phyloP scores from a whole-genome alignment of 805 yeast species.

The Metschnikowia matae region DNA sequence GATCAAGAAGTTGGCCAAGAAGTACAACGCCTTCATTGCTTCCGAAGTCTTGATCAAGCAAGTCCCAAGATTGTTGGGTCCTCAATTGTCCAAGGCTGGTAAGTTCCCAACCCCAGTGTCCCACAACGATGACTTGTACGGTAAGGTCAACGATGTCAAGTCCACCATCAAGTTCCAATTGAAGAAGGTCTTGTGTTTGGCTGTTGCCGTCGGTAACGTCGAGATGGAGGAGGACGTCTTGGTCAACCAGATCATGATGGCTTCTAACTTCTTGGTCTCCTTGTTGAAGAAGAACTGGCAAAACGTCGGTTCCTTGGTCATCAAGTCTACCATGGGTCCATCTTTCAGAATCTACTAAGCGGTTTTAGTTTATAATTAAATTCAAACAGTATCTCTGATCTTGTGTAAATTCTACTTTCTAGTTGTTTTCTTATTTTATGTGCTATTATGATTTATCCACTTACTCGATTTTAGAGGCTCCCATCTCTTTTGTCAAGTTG shows the following conservation, averaged over 20 bases:
- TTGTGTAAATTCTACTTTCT: background rate
- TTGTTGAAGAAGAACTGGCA: constrained; percentile 99
- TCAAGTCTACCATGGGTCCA: constrained; percentile 99
- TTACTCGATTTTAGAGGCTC: constrained; percentile 4
- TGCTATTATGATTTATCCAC: background rate
- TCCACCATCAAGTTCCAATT: constrained; percentile 99
- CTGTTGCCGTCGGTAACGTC: constrained; percentile 99
- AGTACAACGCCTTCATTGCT: constrained; percentile 99
- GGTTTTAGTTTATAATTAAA: background rate
- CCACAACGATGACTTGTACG: constrained; percentile 96
- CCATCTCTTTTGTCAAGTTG: constrained; percentile 6
- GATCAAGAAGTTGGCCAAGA: constrained; percentile 99
- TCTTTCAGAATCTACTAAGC: constrained; percentile 97
- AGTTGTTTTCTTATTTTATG: background rate
- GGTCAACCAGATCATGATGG: constrained; percentile 97
- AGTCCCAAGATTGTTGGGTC: constrained; percentile 99
- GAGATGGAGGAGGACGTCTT: constrained; percentile 97
- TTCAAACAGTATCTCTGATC: background rate
- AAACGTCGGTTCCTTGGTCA: constrained; percentile 98
- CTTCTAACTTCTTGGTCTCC: constrained; percentile 98
- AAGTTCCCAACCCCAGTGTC: constrained; percentile 99
- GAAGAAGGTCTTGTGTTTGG: constrained; percentile 99
- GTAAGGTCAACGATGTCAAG: constrained; percentile 94
- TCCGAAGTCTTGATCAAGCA: constrained; percentile 99
- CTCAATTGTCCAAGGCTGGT: constrained; percentile 99